phyloP scores from a whole-genome alignment of 177 flowering plant species.

The Vitis hybrid region DNA sequence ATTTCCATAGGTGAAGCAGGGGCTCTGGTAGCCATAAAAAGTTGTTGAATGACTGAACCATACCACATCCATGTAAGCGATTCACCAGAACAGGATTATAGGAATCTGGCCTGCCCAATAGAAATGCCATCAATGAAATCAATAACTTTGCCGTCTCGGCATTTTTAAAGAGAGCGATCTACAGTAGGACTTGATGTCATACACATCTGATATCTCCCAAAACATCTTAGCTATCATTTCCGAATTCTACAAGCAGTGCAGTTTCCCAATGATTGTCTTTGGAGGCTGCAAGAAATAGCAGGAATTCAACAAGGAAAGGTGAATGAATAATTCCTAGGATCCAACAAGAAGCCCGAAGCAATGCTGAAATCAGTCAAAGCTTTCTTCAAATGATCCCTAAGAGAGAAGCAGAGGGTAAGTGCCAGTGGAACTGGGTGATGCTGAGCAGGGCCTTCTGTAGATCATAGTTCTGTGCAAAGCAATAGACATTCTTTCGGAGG shows the following conservation, averaged over 20 bases:
- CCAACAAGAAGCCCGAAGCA: slow-evolving; percentile 65
- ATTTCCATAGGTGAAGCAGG: slow-evolving; percentile 95
- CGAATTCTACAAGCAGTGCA: slow-evolving; percentile 89
- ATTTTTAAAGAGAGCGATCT: slow-evolving; percentile 84
- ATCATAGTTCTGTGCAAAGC: slow-evolving; percentile 93
- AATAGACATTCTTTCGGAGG: slow-evolving; percentile 94
- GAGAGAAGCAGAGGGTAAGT: slow-evolving; percentile 73
- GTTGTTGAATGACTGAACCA: slow-evolving; percentile 80
- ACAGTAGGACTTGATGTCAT: slow-evolving; percentile 90
- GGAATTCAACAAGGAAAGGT: slow-evolving; percentile 84
- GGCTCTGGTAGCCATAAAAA: slow-evolving; percentile 64
- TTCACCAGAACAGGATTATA: slow-evolving; percentile 83
- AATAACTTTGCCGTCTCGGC: slow-evolving; percentile 80
- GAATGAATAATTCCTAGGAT: slow-evolving; percentile 66
- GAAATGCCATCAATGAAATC: slow-evolving; percentile 71
- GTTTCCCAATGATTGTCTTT: slow-evolving; percentile 90
- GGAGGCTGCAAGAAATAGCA: slow-evolving; percentile 93
- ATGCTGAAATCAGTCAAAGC: slow-evolving; percentile 55
- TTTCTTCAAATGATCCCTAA: slow-evolving; percentile 75
- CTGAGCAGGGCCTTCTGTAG: slow-evolving; percentile 85
- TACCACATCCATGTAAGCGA: slow-evolving; percentile 80
- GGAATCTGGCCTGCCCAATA: slow-evolving; percentile 81
- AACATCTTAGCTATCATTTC: slow-evolving; percentile 85
- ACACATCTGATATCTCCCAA: slow-evolving; percentile 81
- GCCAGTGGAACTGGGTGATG: slow-evolving; percentile 92